A percentile compares a stretch with the other conserved stretches of the same genome.
These are phyloP conservation scores for Metrosideros polymorpha DNA, from an alignment of 441 rosid species.

Conservation along the genomic window DNA sequence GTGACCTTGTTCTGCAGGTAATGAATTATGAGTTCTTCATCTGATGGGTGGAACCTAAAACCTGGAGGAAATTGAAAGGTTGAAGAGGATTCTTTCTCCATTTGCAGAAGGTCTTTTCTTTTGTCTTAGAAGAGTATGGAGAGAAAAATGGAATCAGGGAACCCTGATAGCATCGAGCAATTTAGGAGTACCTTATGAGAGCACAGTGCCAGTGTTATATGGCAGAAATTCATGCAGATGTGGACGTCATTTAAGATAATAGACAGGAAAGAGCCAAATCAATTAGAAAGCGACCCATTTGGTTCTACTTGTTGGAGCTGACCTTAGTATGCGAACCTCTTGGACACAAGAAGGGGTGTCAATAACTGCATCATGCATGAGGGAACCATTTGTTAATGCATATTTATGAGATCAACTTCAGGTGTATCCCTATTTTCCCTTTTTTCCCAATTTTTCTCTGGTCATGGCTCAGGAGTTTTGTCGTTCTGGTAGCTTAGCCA, in stretches of 20 bases:
- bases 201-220: constrained; percentile 7
- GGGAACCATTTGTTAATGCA: background rate
- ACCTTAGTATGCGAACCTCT: background rate
- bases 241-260: constrained; percentile 5
- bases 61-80: constrained; percentile 28
- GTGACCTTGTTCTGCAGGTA: background rate
- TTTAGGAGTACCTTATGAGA: background rate
- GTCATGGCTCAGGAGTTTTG: background rate
- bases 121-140: background rate
- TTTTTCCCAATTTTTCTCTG: background rate
- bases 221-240: constrained; percentile 7
- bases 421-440: background rate
- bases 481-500: background rate
- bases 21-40: background rate
- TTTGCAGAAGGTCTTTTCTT: background rate
- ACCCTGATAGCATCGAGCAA: constrained; percentile 1
- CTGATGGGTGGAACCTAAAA: background rate
- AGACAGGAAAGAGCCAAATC: constrained; percentile 6
- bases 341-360: background rate
- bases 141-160: background rate
- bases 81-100: constrained; percentile 8
- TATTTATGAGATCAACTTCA: background rate
- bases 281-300: constrained; percentile 5
- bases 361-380: background rate
- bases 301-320: constrained; percentile 1